A percentile compares a stretch with the other conserved stretches of the same genome.
phyloP scores from a whole-genome alignment of 139 green algal species.

The Chlorella sp. region DNA sequence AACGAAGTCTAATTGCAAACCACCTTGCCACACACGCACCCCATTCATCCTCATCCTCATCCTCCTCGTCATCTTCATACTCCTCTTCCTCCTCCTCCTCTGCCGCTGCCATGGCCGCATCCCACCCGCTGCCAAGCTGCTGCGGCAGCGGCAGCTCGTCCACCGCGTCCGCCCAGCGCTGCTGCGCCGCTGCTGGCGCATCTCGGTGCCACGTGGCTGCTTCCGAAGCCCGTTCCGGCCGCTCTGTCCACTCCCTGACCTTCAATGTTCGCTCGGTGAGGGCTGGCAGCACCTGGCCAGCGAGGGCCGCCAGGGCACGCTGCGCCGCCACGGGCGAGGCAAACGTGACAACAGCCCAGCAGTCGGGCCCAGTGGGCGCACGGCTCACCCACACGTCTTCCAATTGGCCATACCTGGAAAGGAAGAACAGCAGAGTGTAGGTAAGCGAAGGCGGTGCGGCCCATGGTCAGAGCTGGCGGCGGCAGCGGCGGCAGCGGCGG shows the following conservation, averaged over 20 bases:
- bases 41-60: neutral
- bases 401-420: slow-evolving; percentile 2
- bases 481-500: neutral
- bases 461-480: neutral
- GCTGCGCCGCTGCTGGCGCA: neutral
- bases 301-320: neutral
- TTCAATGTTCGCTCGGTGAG: neutral
- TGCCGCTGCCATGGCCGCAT: too few relatives aligned
- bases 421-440: too few relatives aligned
- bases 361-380: neutral
- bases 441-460: neutral
- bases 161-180: neutral
- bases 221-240: neutral
- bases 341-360: neutral
- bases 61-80: neutral
- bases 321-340: neutral
- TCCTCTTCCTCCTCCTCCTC: too few relatives aligned
- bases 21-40: too few relatives aligned
- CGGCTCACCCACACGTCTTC: neutral
- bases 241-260: neutral
- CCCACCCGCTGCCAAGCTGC: neutral
- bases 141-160: neutral
- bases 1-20: too few relatives aligned
- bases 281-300: neutral
- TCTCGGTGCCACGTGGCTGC: neutral